Percentiles rank a stretch among this genome's conserved stretches.
These are phyloP conservation scores for Fusarium marasasianum DNA, from an alignment of 2,329 filamentous ascomycete species.

Conservation along the genomic window DNA sequence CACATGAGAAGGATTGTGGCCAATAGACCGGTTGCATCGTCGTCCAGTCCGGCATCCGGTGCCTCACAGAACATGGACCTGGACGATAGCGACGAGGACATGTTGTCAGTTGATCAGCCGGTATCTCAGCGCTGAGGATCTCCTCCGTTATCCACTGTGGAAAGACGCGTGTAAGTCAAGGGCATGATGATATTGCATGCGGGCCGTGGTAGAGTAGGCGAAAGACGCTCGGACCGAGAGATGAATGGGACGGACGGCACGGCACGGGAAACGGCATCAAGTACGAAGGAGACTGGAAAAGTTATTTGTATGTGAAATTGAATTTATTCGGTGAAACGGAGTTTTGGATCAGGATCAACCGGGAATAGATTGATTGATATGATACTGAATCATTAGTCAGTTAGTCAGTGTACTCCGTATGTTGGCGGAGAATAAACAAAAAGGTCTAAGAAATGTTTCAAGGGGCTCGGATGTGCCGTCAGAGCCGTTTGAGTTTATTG, in stretches of 20 bases:
- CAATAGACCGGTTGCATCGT: not conserved
- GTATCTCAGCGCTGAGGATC: not conserved
- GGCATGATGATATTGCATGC: not conserved
- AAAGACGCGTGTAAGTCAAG: constrained; percentile 15
- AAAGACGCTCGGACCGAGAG: constrained; percentile 4
- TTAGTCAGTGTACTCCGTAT: no score
- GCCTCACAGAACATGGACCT: not conserved
- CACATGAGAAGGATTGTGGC: not conserved
- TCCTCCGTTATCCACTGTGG: not conserved
- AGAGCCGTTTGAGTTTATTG: constrained; percentile 20
- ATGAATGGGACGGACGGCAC: constrained; percentile 17
- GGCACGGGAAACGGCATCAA: constrained; percentile 13
- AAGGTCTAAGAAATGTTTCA: constrained; percentile 7
- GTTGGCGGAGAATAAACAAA: not conserved
- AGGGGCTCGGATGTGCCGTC: constrained; percentile 20
- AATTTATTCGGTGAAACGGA: not conserved
- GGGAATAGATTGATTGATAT: not conserved
- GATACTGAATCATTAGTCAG: not conserved
- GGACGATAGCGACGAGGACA: not conserved
- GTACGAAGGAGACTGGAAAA: not conserved
- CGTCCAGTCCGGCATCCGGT: not conserved
- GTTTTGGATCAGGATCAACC: not conserved
- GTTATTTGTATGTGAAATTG: not conserved
- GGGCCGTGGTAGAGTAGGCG: not conserved
- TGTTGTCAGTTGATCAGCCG: not conserved